Evolutionary conservation across 208 protist genomes (phyloP), one percentile per base, ranked within the genome.

Genomic region (Naegleria lovaniensis): DNA sequence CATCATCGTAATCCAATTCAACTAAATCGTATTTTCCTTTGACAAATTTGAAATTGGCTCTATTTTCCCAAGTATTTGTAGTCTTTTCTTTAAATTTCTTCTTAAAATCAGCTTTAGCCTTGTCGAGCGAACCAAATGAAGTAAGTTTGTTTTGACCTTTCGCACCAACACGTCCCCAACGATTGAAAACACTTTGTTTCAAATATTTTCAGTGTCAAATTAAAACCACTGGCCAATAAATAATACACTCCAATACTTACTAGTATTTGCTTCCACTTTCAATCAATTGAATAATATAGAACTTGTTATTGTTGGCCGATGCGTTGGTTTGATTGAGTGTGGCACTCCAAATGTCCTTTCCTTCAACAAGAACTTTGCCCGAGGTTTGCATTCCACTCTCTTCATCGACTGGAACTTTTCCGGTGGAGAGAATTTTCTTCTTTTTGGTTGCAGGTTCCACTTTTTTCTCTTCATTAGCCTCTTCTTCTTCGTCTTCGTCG

Each of bases 51-150:
- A 90, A 90, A 13, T 79, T 83, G 19, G 0, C 15, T 51, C 55
- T 40, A 4, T 90, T 38, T 5, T 5, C 6, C 87, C 87, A 90
- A 51, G 39, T 22, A 48, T 90, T 90, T 0, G 22, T 9, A 51
- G 87, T 83, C 25, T 90, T 90, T 51, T 90, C 87, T 36, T 83
- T 48, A 36, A 90, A 90, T 16, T 79, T 75, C n/a, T 90, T 90
- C 5, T 33, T 33, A 79, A 90, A 90, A 16, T 51, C 16, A 36
- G 22, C 19, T 52, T 52, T 90, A 51, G 87, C 87, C 5, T 43
- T 51, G 0, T 67, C 5, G 5, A 51, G 4, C 7, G 9, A 7
- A 41, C 9, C 41, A 0, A 41, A 29, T 0, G 36, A 0, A 29
- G 6, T 19, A 22, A n/a, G 4, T n/a, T 67, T 89, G 19, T 0